Evolutionary conservation across 192 early-diverging fungal species (phyloP).

Genomic region (Spizellomyces punctatus): DNA sequence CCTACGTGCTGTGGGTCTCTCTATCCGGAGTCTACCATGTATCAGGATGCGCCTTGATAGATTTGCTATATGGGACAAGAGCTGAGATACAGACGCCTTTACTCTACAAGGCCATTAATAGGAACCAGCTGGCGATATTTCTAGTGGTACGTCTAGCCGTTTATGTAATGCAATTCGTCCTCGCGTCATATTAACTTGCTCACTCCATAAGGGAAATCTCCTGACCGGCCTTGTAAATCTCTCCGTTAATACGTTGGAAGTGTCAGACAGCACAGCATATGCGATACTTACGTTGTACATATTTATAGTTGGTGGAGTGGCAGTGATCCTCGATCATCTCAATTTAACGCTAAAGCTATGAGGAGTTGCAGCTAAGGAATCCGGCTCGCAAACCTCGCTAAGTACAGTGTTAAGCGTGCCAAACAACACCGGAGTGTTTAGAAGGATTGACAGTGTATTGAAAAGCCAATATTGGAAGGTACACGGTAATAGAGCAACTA

Average conservation of each 20-base stretch:
- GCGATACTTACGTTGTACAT: conserved; percentile 29
- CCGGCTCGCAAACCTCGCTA: no score
- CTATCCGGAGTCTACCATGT: conserved; percentile 70
- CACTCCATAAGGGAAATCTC: conserved; percentile 70
- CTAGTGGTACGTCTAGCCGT: conserved; percentile 58
- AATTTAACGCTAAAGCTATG: conserved; percentile 35
- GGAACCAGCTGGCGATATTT: conserved; percentile 82
- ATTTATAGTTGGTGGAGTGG: conserved; percentile 28
- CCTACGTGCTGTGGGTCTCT: conserved; percentile 80
- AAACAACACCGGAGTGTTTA: no score
- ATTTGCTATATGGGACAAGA: conserved; percentile 34
- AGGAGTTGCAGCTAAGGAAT: neutral
- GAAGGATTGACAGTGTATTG: no score
- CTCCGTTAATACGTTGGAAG: conserved; percentile 73
- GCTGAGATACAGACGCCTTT: conserved; percentile 37
- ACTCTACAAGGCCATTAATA: conserved; percentile 72
- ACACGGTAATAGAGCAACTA: neutral
- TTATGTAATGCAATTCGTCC: neutral
- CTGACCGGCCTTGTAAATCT: conserved; percentile 87
- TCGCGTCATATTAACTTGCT: conserved; percentile 13
- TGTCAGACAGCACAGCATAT: conserved; percentile 30
- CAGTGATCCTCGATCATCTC: conserved; percentile 11
- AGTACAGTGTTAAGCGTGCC: no score
- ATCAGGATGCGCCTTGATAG: conserved; percentile 61
- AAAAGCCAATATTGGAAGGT: no score